Evolutionary conservation across 2,329 filamentous ascomycete species (phyloP).

Genomic region (Fusarium dlaminii): DNA sequence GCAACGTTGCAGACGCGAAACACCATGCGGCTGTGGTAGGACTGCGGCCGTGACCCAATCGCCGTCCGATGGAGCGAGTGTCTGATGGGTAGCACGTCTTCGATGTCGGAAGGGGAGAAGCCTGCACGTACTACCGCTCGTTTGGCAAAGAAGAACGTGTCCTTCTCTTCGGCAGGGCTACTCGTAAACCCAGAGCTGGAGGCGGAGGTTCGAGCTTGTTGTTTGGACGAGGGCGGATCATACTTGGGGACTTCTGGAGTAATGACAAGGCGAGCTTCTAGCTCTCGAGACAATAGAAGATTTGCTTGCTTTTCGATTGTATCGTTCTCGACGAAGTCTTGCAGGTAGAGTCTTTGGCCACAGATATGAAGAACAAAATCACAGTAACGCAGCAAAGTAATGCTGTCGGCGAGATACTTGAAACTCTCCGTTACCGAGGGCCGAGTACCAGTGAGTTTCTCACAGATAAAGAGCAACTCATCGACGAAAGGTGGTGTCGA

Average conservation of each 20-base stretch:
- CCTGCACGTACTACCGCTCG: conserved; percentile 23
- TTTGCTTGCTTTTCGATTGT: conserved; percentile 47
- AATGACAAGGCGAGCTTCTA: conserved; percentile 23
- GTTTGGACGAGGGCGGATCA: not conserved
- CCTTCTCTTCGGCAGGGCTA: not conserved
- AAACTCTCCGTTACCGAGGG: conserved; percentile 42
- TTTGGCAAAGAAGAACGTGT: conserved; percentile 13
- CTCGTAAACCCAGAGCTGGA: not conserved
- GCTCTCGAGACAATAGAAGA: conserved; percentile 38
- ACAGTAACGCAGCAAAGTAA: conserved; percentile 51
- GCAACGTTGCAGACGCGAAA: conserved; percentile 40
- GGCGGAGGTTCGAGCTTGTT: not conserved
- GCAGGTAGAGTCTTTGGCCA: conserved; percentile 47
- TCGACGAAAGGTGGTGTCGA: conserved; percentile 23
- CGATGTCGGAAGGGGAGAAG: conserved; percentile 35
- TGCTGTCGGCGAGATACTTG: conserved; percentile 48
- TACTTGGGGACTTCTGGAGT: not conserved
- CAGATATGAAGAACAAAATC: conserved; percentile 43
- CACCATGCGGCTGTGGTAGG: conserved; percentile 48
- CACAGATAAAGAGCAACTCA: conserved; percentile 42
- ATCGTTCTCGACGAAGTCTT: conserved; percentile 46
- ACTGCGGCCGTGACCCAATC: conserved; percentile 46
- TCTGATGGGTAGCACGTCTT: conserved; percentile 46
- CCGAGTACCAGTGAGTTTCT: conserved; percentile 43
- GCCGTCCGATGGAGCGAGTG: conserved; percentile 44